Conservation (phyloP, 495 filamentous ascomycete species). For the Podospora pseudocomata region DNA sequence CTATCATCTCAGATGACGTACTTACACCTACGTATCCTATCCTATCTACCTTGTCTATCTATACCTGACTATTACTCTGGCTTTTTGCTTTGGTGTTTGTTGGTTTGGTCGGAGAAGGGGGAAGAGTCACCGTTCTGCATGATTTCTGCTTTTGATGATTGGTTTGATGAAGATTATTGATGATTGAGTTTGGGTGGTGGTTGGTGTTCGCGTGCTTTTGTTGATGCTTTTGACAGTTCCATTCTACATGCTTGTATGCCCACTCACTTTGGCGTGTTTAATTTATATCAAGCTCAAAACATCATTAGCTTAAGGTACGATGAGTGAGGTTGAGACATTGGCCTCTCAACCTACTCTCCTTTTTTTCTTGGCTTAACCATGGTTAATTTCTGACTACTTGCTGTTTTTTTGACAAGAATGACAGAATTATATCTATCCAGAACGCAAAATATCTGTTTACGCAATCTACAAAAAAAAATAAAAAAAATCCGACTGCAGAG, state of each 20-base stretch:
- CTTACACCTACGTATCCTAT: no score
- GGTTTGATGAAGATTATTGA: background rate
- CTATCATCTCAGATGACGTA: background rate
- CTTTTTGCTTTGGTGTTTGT: background rate
- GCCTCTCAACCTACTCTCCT: background rate
- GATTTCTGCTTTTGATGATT: background rate
- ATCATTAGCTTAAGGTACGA: background rate
- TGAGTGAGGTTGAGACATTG: background rate
- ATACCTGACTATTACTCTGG: background rate
- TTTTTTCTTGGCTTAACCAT: background rate
- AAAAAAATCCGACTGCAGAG: background rate
- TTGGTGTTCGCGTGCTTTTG: no score
- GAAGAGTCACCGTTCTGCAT: background rate
- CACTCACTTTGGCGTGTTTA: background rate
- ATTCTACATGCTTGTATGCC: background rate
- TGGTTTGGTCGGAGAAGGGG: background rate
- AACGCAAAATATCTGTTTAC: background rate
- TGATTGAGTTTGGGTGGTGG: background rate
- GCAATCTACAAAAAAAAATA: background rate
- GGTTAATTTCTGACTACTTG: background rate
- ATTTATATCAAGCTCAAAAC: background rate
- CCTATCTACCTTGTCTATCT: no score
- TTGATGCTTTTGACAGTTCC: background rate
- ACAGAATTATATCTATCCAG: no score
- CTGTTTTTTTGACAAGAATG: no score